Evolutionary conservation across 192 early-diverging fungal genomes (phyloP).

Genomic region (Funneliformis geosporum): DNA sequence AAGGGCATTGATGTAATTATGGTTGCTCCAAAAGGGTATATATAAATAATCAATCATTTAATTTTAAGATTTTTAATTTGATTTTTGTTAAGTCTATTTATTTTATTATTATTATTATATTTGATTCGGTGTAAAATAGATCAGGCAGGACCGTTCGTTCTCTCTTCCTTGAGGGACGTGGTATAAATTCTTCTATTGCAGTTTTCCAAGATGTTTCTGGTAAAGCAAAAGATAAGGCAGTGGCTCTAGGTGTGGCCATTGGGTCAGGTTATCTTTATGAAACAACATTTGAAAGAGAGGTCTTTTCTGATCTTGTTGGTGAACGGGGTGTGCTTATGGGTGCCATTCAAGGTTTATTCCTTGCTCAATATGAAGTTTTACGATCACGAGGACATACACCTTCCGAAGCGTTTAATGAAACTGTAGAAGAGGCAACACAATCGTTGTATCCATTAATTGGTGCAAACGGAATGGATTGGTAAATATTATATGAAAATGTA

Average conservation of each 20-base stretch:
- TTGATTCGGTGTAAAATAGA: constrained; percentile 39
- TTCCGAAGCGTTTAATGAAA: constrained; percentile 99
- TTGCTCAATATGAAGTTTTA: constrained; percentile 96
- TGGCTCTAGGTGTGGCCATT: constrained; percentile 90
- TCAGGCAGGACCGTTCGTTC: constrained; percentile 94
- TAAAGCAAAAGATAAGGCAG: constrained; percentile 89
- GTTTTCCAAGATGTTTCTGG: constrained; percentile 93
- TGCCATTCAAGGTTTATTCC: constrained; percentile 95
- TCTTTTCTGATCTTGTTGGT: constrained; percentile 93
- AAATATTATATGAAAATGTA: background rate
- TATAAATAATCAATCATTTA: background rate
- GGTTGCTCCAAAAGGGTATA: constrained; percentile 86
- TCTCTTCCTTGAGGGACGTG: constrained; percentile 94
- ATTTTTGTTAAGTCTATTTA: background rate
- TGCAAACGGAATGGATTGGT: constrained; percentile 89
- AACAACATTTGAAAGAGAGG: constrained; percentile 96
- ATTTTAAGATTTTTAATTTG: background rate
- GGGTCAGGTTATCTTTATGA: constrained; percentile 98
- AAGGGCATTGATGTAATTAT: constrained; percentile 94
- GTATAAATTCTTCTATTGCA: constrained; percentile 97
- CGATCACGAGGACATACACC: constrained; percentile 91
- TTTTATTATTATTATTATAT: background rate
- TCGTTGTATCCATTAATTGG: constrained; percentile 96
- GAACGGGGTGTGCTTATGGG: constrained; percentile 99
- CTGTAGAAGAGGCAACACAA: constrained; percentile 98